phyloP scores from a whole-genome alignment of 2,329 filamentous ascomycete species.

The Aspergillus tamarii region DNA sequence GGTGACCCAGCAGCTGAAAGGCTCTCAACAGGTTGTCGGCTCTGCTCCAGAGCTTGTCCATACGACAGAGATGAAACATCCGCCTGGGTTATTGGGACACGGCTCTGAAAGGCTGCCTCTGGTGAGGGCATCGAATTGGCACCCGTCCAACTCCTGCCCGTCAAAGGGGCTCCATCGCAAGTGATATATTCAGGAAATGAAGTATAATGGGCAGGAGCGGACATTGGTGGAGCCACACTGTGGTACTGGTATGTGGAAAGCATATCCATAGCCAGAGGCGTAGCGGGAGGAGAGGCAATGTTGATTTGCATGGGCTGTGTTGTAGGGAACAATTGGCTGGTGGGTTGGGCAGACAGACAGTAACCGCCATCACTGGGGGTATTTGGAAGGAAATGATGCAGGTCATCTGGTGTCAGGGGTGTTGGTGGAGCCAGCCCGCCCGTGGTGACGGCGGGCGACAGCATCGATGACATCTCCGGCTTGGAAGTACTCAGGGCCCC shows the following conservation, averaged over 20 bases:
- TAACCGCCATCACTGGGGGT: constrained; percentile 44
- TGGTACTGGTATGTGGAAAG: constrained; percentile 44
- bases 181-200: constrained; percentile 46
- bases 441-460: constrained; percentile 39
- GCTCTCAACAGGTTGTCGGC: constrained; percentile 30
- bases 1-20: constrained; percentile 35
- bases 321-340: constrained; percentile 39
- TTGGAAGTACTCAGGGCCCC: constrained; percentile 39
- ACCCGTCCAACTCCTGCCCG: constrained; percentile 47
- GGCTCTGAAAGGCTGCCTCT: constrained; percentile 38
- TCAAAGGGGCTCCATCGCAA: constrained; percentile 42
- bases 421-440: constrained; percentile 46
- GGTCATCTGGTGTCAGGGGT: constrained; percentile 47
- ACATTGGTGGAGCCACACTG: constrained; percentile 43
- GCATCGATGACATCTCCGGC: constrained; percentile 36
- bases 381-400: constrained; percentile 45
- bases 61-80: constrained; percentile 45
- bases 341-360: constrained; percentile 39
- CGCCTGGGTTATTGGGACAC: constrained; percentile 37
- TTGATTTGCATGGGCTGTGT: constrained; percentile 46
- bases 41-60: constrained; percentile 37
- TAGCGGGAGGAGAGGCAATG: constrained; percentile 49
- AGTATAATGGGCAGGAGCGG: constrained; percentile 47
- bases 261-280: constrained; percentile 43
- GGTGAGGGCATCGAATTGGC: constrained; percentile 45